Evolutionary conservation across 2,329 filamentous ascomycete species (phyloP), one percentile per base, ranked within the genome.

Genomic region (Trichoderma sp.): DNA sequence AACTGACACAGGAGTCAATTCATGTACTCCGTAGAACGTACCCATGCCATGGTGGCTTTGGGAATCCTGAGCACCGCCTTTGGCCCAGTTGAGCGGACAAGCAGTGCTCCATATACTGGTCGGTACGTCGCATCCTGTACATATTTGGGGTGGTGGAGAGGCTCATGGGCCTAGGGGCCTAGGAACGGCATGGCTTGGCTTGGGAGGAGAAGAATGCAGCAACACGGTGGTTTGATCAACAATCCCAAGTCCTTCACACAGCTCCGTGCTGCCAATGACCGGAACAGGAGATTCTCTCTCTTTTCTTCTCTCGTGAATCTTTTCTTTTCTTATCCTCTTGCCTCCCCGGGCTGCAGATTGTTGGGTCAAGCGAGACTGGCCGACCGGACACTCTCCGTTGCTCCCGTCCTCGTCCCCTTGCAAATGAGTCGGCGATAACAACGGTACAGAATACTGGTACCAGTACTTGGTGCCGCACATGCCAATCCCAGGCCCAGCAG

Each of bases 191-290:
- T 53, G 66, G 57, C 57, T 62, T 58, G 57, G 55, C 36, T 61
- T 39, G 36, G 53, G 55, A 43, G 47, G 23, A 30, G n/a, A 55
- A 55, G 39, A 55, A 62, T 55, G 15, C 71, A 34, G 30, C 59
- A 34, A 36, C 66, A 72, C 71, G 68, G 71, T 55, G 68, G 68
- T 70, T 62, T 72, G 71, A 57, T 67, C 71, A 72, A 61, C 59
- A 59, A 43, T 67, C 39, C 32, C 34, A 39, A 57, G 66, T 59
- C 65, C 12, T 63, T 57, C 70, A 63, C 15, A 32, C 55, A 39
- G 57, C 20, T 50, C 39, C 20, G 32, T 62, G 39, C 28, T 26
- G 20, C 57, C 57, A 50, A 28, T 53, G 57, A 13, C 57, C 30
- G 15, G 15, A 32, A 17, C 17, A 34, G 7, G 28, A 61, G 39